Percentiles rank a stretch among this genome's conserved stretches.
These are phyloP conservation scores for Colletotrichum euphorbiae DNA, from an alignment of 2,329 filamentous ascomycete genomes.

Conservation along the genomic window DNA sequence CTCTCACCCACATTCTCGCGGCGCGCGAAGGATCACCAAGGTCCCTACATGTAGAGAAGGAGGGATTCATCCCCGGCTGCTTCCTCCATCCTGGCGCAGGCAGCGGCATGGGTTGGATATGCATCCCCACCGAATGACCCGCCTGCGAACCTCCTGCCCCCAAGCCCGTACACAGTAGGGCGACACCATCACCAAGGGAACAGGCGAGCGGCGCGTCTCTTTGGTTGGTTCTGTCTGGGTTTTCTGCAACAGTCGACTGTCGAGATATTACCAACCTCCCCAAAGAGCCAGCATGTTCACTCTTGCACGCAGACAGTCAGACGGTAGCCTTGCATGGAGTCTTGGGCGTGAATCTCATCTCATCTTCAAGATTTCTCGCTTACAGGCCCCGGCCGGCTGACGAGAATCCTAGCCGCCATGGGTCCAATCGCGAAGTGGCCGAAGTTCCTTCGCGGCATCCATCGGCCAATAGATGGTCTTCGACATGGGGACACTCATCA, in stretches of 20 bases:
- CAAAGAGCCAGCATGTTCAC: conserved; percentile 12
- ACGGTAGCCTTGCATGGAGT: conserved; percentile 33
- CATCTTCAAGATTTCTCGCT: conserved; percentile 20
- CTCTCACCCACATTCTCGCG: conserved; percentile 10
- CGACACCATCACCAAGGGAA: conserved; percentile 33
- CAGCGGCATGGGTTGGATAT: conserved; percentile 38
- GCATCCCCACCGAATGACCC: conserved; percentile 24
- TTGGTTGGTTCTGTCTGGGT: conserved; percentile 1
- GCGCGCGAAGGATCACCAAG: conserved; percentile 27
- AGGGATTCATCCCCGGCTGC: neutral
- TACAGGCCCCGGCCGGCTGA: conserved; percentile 9
- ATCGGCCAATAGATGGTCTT: neutral
- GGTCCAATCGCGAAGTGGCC: conserved; percentile 7
- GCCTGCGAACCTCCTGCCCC: conserved; percentile 17
- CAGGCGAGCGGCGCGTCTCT: neutral
- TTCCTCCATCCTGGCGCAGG: conserved; percentile 18
- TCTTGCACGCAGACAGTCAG: conserved; percentile 32
- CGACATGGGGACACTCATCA: neutral
- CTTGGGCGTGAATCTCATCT: conserved; percentile 35
- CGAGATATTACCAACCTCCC: neutral
- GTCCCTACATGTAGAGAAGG: conserved; percentile 10
- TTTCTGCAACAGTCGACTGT: conserved; percentile 9
- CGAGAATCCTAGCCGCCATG: conserved; percentile 2
- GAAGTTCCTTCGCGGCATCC: neutral
- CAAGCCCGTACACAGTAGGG: conserved; percentile 8